These are phyloP conservation scores for Eutypella sp. DNA, from an alignment of 2,329 filamentous ascomycete genomes.

Conservation along the genomic window DNA sequence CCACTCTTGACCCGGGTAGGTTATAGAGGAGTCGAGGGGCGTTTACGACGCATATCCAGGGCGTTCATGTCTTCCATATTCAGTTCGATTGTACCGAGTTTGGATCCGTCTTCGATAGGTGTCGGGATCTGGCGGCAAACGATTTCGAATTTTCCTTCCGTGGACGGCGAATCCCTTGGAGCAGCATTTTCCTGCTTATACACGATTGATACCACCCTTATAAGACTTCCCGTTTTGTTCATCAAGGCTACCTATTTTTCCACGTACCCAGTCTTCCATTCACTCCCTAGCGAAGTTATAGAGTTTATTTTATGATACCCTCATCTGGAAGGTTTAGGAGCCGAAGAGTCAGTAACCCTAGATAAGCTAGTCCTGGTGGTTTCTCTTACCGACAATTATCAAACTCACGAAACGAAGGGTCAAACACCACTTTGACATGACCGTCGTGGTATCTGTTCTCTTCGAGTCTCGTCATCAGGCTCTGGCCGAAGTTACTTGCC, in stretches of 20 bases:
- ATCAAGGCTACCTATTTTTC: slow-evolving; percentile 5
- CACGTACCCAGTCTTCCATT: slow-evolving; percentile 8
- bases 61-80: slow-evolving; percentile 10
- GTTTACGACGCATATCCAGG: slow-evolving; percentile 2
- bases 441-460: neutral
- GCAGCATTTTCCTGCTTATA: slow-evolving; percentile 20
- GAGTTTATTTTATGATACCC: neutral
- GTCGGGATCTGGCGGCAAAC: neutral
- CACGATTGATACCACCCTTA: slow-evolving; percentile 17
- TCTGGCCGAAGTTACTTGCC: neutral
- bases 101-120: slow-evolving; percentile 6
- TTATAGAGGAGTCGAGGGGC: slow-evolving; percentile 17
- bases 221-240: slow-evolving; percentile 8
- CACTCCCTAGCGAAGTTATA: neutral
- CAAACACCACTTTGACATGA: too few relatives aligned
- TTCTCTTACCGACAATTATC: neutral
- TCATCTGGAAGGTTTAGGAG: neutral
- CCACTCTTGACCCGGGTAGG: slow-evolving; percentile 8
- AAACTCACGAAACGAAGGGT: neutral
- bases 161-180: slow-evolving; percentile 8
- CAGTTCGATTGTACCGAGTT: slow-evolving; percentile 8
- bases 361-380: neutral
- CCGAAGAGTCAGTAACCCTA: neutral
- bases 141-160: slow-evolving; percentile 2
- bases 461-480: neutral